These are phyloP conservation scores for Penicillium desertorum DNA, from an alignment of 495 filamentous ascomycete genomes.

Conservation along the genomic window DNA sequence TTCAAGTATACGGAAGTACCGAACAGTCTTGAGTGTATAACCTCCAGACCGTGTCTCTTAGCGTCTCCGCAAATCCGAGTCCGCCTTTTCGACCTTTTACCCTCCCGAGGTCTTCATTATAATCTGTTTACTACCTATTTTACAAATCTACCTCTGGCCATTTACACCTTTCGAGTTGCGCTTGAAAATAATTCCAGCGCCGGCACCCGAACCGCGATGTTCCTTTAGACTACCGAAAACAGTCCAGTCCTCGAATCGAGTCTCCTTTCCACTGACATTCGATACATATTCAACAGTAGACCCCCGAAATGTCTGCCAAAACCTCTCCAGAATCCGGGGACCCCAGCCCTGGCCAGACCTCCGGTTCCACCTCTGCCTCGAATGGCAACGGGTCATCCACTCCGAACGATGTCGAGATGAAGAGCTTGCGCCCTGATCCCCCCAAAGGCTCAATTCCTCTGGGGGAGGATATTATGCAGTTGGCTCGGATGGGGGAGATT, in stretches of 20 bases:
- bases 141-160: background rate
- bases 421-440: constrained; percentile 54
- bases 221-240: constrained; percentile 13
- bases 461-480: constrained; percentile 92
- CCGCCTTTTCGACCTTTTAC: background rate
- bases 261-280: constrained; percentile 10
- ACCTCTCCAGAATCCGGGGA: constrained; percentile 29
- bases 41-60: constrained; percentile 13
- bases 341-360: constrained; percentile 27
- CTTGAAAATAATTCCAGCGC: background rate
- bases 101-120: background rate
- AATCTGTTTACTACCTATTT: background rate
- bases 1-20: background rate
- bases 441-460: constrained; percentile 52
- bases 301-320: constrained; percentile 31
- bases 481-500: constrained; percentile 86
- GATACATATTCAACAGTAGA: constrained; percentile 6
- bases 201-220: constrained; percentile 16
- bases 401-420: constrained; percentile 70
- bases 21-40: background rate
- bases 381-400: constrained; percentile 58
- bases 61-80: constrained; percentile 11
- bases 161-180: background rate
- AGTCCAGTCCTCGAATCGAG: constrained; percentile 12
- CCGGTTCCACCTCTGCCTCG: constrained; percentile 33